Evolutionary conservation across 2,329 filamentous ascomycete species (phyloP).

Genomic region (Aspergillus calidoustus): DNA sequence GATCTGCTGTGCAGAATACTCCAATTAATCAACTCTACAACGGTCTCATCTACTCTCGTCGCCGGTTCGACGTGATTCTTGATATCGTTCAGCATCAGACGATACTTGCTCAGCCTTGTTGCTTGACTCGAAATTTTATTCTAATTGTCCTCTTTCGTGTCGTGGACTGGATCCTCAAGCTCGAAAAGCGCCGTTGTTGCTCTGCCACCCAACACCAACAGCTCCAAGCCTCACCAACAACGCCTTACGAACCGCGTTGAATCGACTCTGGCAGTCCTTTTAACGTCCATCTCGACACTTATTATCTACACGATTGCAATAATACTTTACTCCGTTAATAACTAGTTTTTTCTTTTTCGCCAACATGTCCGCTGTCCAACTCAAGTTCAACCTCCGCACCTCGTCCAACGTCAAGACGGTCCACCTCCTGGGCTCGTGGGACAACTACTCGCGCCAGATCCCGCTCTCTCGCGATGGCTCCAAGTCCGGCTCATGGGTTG

Average conservation of each 20-base stretch:
- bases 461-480: slow-evolving; percentile 87
- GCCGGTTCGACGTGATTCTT: slow-evolving; percentile 39
- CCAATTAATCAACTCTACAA: slow-evolving; percentile 30
- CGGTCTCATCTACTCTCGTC: slow-evolving; percentile 30
- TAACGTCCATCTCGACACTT: slow-evolving; percentile 19
- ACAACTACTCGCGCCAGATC: slow-evolving; percentile 93
- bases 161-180: slow-evolving; percentile 38
- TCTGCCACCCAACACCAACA: slow-evolving; percentile 23
- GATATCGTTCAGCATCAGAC: slow-evolving; percentile 31
- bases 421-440: slow-evolving; percentile 97
- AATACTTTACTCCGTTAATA: slow-evolving; percentile 40
- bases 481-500: slow-evolving; percentile 92
- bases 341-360: neutral
- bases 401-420: slow-evolving; percentile 97
- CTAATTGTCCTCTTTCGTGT: slow-evolving; percentile 23
- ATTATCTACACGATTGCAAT: slow-evolving; percentile 29
- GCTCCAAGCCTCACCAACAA: slow-evolving; percentile 18
- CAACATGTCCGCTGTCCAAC: slow-evolving; percentile 85
- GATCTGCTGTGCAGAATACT: slow-evolving; percentile 32
- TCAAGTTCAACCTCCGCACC: slow-evolving; percentile 94
- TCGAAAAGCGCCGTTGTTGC: slow-evolving; percentile 23
- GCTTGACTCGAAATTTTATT: slow-evolving; percentile 25
- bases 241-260: slow-evolving; percentile 18
- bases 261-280: slow-evolving; percentile 37
- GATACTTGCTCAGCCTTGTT: slow-evolving; percentile 28